Evolutionary conservation across 371 early-diverging fungal species (phyloP).

Genomic region (Dipsacomyces acuminosporus): DNA sequence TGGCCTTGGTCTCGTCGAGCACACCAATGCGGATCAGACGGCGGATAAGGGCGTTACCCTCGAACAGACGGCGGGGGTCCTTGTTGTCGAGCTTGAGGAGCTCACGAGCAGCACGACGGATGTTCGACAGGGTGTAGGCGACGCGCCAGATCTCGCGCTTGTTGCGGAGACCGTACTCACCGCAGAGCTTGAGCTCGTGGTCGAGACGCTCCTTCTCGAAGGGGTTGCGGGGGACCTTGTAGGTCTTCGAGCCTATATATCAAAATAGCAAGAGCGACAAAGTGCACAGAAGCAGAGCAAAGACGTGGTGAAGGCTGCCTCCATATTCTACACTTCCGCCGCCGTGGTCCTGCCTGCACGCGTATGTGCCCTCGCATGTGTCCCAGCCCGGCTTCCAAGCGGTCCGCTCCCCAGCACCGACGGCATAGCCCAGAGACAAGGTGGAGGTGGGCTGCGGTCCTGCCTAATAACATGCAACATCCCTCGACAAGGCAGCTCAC

Average conservation of each 20-base stretch:
- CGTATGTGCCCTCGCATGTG: too few relatives aligned
- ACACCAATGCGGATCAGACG: conserved; percentile 98
- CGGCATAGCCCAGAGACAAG: not conserved
- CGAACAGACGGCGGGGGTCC: conserved; percentile 98
- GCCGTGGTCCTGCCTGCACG: too few relatives aligned
- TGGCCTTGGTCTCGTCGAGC: conserved; percentile 94
- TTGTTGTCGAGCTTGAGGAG: conserved; percentile 97
- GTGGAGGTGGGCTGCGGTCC: too few relatives aligned
- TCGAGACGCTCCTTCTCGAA: conserved; percentile 99
- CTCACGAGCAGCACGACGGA: conserved; percentile 99
- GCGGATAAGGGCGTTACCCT: conserved; percentile 98
- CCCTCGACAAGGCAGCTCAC: too few relatives aligned
- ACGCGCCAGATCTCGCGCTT: conserved; percentile 99
- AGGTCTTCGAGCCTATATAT: conserved; percentile 76
- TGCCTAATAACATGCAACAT: too few relatives aligned
- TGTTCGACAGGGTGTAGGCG: conserved; percentile 95
- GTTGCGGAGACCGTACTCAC: conserved; percentile 99
- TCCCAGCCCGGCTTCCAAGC: too few relatives aligned
- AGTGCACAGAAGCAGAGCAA: conserved; percentile 1
- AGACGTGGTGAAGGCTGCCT: conserved; percentile 15
- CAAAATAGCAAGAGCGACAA: not conserved
- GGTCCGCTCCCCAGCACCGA: too few relatives aligned
- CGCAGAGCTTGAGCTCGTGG: conserved; percentile 97
- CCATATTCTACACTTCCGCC: too few relatives aligned
- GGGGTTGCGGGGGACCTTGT: conserved; percentile 98